Evolutionary conservation across 164 flowering plant genomes (phyloP), one percentile per base, ranked within the genome.

Genomic region (Liquidambar formosana): DNA sequence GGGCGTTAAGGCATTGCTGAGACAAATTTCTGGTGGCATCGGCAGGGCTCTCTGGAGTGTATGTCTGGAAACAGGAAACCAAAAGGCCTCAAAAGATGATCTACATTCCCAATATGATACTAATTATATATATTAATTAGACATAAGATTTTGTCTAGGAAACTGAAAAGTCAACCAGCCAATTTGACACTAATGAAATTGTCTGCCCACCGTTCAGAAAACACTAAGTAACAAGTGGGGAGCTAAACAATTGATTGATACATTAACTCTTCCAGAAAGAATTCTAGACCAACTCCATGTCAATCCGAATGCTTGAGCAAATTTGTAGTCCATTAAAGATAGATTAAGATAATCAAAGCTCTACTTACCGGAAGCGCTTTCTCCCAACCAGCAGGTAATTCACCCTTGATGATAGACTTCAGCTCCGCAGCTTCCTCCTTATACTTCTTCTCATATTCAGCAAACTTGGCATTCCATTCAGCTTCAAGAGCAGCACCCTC

Each of bases 1-100:
- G 94, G 25, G 98, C 99, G 77, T 95, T 95, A 14, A 95, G 91
- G 69, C 76, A 72, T 68, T 62, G 69, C 47, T 93, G 98, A 65
- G 99, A 95, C 4, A 91, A 85, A 78, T 89, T 93, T 75, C 99
- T 82, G 60, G 99, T 95, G 41, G 99, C 97, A 75, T 93, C 97
- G 26, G 86, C 91, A 45, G 98, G 89, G 75, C 77, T 84, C 81
- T 95, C 98, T 53, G 99, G 88, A 61, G 98, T 95, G 84, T 93
- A 95, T 65, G 86, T 85, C 99, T 95, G 85, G 10, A 48, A 63
- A 51, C 69, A 63, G 28, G 33, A 16, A 64, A 65, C 53, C 26
- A 63, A 49, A 65, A 59, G n/a, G 19, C 45, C 26, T 56, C 45
- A 48, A 49, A 70, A 10, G 51, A 61, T 41, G 26, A 51, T 62